Evolutionary conservation across 2,329 filamentous ascomycete genomes (phyloP).

Genomic region (Diaporthe helianthi): DNA sequence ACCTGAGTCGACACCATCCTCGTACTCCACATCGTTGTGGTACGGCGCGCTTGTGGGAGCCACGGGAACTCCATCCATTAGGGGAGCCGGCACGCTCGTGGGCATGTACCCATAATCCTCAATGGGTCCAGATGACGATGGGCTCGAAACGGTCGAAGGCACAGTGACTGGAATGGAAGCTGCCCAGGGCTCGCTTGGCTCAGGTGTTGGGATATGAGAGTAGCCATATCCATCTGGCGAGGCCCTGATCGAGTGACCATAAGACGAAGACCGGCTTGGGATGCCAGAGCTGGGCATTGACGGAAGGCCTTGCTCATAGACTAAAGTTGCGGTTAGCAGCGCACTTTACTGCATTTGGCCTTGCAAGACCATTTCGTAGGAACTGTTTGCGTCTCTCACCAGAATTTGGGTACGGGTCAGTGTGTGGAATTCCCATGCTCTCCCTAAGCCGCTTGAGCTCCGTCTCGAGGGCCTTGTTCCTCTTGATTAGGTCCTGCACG

Average conservation of each 20-base stretch:
- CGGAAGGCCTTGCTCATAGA: conserved; percentile 51
- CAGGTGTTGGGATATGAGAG: conserved; percentile 50
- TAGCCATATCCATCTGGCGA: conserved; percentile 33
- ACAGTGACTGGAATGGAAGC: conserved; percentile 52
- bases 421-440: conserved; percentile 51
- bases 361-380: not conserved
- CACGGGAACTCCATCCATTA: conserved; percentile 46
- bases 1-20: conserved; percentile 44
- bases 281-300: conserved; percentile 47
- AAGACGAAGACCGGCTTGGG: conserved; percentile 54
- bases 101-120: conserved; percentile 60
- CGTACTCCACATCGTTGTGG: conserved; percentile 46
- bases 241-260: conserved; percentile 42
- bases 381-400: conserved; percentile 42
- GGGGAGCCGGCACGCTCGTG: conserved; percentile 53
- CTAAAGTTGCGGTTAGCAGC: conserved; percentile 38
- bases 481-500: conserved; percentile 58
- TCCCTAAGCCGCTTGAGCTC: conserved; percentile 57
- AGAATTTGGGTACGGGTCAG: conserved; percentile 49
- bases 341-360: conserved; percentile 13
- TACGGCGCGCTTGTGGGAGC: conserved; percentile 43
- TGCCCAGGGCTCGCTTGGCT: conserved; percentile 56
- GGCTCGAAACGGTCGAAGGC: conserved; percentile 59
- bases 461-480: conserved; percentile 61
- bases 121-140: conserved; percentile 55